A percentile compares a stretch with the other conserved stretches of the same genome.
Conservation (phyloP, 169 alveolate species). For the Babesia divergens region DNA sequence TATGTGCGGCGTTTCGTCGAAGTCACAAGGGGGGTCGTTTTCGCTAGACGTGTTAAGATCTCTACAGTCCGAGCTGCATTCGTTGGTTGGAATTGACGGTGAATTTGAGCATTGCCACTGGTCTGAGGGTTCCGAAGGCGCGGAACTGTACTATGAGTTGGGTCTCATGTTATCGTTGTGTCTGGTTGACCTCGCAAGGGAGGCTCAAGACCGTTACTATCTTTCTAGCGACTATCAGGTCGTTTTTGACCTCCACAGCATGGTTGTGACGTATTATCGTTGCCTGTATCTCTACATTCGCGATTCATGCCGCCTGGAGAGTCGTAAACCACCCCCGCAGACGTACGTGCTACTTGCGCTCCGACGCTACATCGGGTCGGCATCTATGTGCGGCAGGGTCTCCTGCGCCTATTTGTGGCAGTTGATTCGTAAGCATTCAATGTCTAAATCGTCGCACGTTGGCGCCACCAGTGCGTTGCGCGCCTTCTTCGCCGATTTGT, state of each 20-base stretch:
- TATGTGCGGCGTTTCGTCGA: background rate
- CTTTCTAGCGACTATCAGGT: conserved; percentile 36
- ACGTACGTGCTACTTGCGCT: conserved; percentile 23
- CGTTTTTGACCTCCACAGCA: conserved; percentile 37
- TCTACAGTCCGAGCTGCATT: conserved; percentile 40
- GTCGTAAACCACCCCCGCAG: conserved; percentile 1
- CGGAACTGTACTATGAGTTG: conserved; percentile 37
- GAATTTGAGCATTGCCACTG: conserved; percentile 37
- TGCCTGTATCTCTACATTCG: conserved; percentile 13
- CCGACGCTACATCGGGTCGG: conserved; percentile 37
- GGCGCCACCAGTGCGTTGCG: conserved; percentile 49
- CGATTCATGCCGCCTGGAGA: conserved; percentile 6
- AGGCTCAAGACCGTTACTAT: conserved; percentile 55
- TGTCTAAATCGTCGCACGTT: conserved; percentile 24
- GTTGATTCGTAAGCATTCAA: conserved; percentile 33
- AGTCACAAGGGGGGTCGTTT: background rate
- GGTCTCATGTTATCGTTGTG: conserved; percentile 38
- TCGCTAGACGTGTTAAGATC: background rate
- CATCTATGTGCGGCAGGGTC: conserved; percentile 24
- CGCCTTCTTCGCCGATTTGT: conserved; percentile 8
- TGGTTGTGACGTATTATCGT: conserved; percentile 50
- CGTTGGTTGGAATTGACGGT: conserved; percentile 37
- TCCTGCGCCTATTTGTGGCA: conserved; percentile 36
- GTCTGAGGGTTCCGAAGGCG: conserved; percentile 2
- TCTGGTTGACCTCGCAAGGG: conserved; percentile 40